Evolutionary conservation across 208 protist genomes (phyloP), one percentile per base, ranked within the genome.

Genomic region (Naegleria fowleri): DNA sequence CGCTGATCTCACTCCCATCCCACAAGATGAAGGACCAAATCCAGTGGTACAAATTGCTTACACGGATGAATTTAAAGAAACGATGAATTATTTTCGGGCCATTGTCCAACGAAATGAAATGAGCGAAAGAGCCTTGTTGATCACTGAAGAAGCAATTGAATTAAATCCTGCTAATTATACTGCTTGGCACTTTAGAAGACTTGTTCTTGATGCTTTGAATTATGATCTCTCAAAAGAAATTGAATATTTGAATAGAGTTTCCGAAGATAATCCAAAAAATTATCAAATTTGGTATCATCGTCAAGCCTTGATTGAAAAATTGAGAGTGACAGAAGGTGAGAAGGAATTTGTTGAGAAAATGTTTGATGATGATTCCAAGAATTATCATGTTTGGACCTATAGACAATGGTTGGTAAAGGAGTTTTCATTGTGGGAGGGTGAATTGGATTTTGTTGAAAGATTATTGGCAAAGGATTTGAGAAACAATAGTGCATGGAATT

Each of bases 361-460:
- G 39, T 90, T 98, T 29, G 33, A n/a, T 7, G 90, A 96, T 0
- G 97, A 98, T 86, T 85, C 92, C 1, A 98, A 98, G 92, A 98
- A 98, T 91, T 98, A 98, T 92, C 97, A 98, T 88, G 96, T 95
- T 33, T 98, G 97, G 97, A 92, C 92, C 0, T 95, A 98, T 86
- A 83, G 96, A 83, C 94, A 97, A 92, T 96, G 94, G 94, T 43
- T 93, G 0, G 39, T 96, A 5, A 91, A 88, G 36, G 36, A 83
- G 22, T 94, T 93, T 40, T 90, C 84, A 38, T 87, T 91, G 29
- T 95, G 91, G 91, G 91, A 94, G 13, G 83, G 90, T 51, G 94
- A 97, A 43, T 83, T 96, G 9, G 90, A 92, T 19, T 96, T 91
- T 90, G 43, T 93, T 29, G 91, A 93, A 29, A 29, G 90, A 83